Base-by-base conservation (phyloP, 306 rosid genomes). In the Vigna hirtella region DNA sequence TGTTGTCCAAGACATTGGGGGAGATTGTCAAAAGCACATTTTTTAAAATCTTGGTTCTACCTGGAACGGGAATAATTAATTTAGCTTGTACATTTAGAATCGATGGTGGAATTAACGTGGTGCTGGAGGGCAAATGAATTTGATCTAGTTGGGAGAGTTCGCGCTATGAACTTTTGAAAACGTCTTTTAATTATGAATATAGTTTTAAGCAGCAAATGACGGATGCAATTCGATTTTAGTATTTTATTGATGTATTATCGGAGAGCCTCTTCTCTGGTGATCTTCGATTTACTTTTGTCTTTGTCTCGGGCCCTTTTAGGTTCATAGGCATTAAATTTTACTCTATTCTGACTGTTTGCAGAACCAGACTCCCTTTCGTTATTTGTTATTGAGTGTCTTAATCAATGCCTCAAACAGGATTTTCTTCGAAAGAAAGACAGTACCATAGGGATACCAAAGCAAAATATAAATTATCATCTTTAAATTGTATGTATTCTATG, bases 131-230 rank as follows among this genome's bases (percentile, higher is more conserved):
- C 43, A 7, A 18, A 20, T 57, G 17, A 15, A 9, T 65, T 26
- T 77, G 47, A 77, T 66, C 32, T 52, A 77, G 66, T 17, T 59
- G 66, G 42, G 48, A 66, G 32, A 56, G 22, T 69, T 67, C 9
- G 45, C 2, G 22, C 36, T 15, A 61, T 61, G 70, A 57, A 69
- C 51, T 13, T 43, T 32, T 68, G 58, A 43, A 63, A 79, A 61
- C 71, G 18, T 22, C 72, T 59, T 8, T 34, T 65, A 7, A 45
- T 28, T 72, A 9, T 63, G 50, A 52, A 42, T 13, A 28, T 51
- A 51, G 47, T 42, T 65, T 49, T 65, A 17, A 66, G 32, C 66
- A 53, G 51, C 11, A 28, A 64, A 52, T 48, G 64, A 34, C 49
- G 20, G 48, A 59, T 59, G 7, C 15, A 20, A 1, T 78, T 50